These are phyloP conservation scores for Suhomyces sp. DNA, from an alignment of 805 yeast genomes.

Conservation along the genomic window DNA sequence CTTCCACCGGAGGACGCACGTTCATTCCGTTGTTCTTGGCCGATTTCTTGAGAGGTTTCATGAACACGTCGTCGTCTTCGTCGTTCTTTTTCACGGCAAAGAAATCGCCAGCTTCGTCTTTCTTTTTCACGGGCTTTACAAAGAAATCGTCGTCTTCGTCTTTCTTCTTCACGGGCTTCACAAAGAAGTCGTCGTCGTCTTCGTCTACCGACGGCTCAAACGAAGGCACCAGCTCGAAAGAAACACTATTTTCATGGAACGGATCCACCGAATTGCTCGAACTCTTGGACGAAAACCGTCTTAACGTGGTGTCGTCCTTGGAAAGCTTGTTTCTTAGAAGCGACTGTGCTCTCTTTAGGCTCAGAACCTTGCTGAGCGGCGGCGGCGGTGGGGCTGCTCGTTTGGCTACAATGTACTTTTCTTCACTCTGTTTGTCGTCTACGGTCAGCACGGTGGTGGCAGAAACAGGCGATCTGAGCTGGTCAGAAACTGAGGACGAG, in stretches of 20 bases:
- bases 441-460: constrained; percentile 33
- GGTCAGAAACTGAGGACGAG: constrained; percentile 32
- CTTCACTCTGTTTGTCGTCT: constrained; percentile 14
- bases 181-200: constrained; percentile 15
- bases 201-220: constrained; percentile 5
- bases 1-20: constrained; percentile 93
- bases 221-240: constrained; percentile 71
- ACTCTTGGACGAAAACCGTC: neutral
- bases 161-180: constrained; percentile 17
- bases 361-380: constrained; percentile 32
- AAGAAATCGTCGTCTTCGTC: no score
- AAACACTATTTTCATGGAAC: constrained; percentile 67
- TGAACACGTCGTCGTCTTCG: constrained; percentile 16
- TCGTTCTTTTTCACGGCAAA: no score
- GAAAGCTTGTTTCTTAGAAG: constrained; percentile 3
- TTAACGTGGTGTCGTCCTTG: neutral
- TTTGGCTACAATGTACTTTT: constrained; percentile 53
- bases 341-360: constrained; percentile 9
- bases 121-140: constrained; percentile 14
- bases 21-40: constrained; percentile 37
- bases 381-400: constrained; percentile 75
- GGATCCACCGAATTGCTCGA: constrained; percentile 34
- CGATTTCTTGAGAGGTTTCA: constrained; percentile 8
- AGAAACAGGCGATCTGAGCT: constrained; percentile 30
- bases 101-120: no score